Evolutionary conservation across 352 stramenopile species (phyloP), one percentile per base, ranked within the genome.

Genomic region (Pythium myriotylum): DNA sequence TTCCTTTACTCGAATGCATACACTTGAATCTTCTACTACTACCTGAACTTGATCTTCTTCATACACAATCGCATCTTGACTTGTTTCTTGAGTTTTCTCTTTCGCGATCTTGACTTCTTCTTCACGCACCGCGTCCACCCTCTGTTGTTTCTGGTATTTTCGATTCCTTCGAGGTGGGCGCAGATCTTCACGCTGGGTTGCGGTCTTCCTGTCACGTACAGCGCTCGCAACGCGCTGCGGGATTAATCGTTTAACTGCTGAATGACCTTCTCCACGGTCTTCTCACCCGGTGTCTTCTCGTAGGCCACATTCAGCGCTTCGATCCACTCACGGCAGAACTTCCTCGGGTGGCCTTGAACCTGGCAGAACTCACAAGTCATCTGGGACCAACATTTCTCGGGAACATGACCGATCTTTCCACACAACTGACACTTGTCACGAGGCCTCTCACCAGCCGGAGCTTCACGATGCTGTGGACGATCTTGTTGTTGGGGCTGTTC

Each of bases 191-290:
- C 47, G 27, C 43, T 37, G 35, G 16, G 43, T 45, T 46, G 19
- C n/a, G 32, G 35, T 16, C 20, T 61, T 35, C 45, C 43, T 37
- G 59, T 67, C 59, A 61, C 59, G 59, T 60, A 61, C 51, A 67
- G 52, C 59, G 8, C 35, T 48, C 3, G 33, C 51, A 24, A 10
- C 13, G n/a, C 13, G 51, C 52, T 67, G 60, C 52, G 46, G 60
- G 60, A 43, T 23, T 67, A 56, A 1, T 47, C 16, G 39, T 67
- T 67, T 67, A 55, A 62, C 35, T 67, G 41, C 51, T 37, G 0
- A 16, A 24, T 52, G 17, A 59, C 14, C 7, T 66, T 22, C 14
- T 45, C 41, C 1, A 52, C 4, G 9, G 37, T 54, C 7, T 46
- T 22, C 41, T 59, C 59, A 7, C 41, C 42, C 32, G 10, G 7